Conservation (phyloP, 2,329 filamentous ascomycete species). For the Fusarium sp. region DNA sequence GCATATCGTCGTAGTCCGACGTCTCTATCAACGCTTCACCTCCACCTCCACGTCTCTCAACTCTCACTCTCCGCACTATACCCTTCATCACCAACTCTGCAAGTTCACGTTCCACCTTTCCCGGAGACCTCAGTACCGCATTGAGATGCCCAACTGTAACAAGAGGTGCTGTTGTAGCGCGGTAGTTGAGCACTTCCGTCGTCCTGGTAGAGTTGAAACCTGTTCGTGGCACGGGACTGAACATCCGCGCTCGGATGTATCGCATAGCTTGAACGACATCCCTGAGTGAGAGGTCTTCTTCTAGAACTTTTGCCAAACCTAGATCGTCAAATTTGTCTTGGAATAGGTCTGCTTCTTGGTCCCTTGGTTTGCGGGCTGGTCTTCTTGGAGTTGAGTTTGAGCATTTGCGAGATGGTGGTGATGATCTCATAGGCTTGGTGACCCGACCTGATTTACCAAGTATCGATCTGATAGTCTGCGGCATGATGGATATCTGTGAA, state of each 20-base stretch:
- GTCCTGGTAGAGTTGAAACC: conserved; percentile 74
- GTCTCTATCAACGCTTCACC: conserved; percentile 74
- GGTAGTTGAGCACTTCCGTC: conserved; percentile 71
- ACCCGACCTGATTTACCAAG: conserved; percentile 53
- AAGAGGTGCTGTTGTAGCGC: conserved; percentile 69
- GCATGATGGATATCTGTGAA: conserved; percentile 19
- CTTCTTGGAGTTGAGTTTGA: conserved; percentile 44
- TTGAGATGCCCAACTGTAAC: conserved; percentile 75
- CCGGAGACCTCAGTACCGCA: conserved; percentile 70
- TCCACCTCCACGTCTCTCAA: conserved; percentile 69
- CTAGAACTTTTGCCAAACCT: conserved; percentile 66
- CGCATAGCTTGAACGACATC: conserved; percentile 74
- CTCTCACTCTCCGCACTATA: conserved; percentile 68
- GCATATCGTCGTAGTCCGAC: conserved; percentile 64
- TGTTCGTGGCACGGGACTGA: conserved; percentile 69
- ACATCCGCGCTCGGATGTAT: conserved; percentile 71
- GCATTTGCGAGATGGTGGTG: conserved; percentile 20
- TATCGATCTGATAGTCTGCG: conserved; percentile 53
- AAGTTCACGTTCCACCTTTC: conserved; percentile 74
- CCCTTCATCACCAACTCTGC: conserved; percentile 69
- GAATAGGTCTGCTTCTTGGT: conserved; percentile 49
- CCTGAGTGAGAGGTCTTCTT: conserved; percentile 65
- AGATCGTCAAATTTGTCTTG: conserved; percentile 67
- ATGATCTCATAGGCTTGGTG: conserved; percentile 46
- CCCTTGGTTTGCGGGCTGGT: conserved; percentile 35